phyloP scores from a whole-genome alignment of 208 protist genomes.

The Crithidia expoeki region DNA sequence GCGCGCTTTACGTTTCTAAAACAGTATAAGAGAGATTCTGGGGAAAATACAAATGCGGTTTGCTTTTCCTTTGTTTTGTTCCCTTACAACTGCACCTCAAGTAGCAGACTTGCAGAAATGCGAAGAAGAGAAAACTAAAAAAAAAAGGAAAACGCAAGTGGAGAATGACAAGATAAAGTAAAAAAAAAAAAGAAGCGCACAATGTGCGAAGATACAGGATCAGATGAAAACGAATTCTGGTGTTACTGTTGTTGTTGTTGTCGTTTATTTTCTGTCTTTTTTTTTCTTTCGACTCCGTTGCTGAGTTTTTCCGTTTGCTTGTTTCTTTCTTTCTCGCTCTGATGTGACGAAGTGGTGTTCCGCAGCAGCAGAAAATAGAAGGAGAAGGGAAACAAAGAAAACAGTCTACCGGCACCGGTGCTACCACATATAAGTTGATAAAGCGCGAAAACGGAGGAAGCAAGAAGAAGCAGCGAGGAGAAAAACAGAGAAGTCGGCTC shows the following conservation, averaged over 20 bases:
- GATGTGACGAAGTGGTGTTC: too few relatives aligned
- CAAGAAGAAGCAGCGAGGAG: background rate
- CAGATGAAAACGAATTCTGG: too few relatives aligned
- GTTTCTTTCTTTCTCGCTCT: too few relatives aligned
- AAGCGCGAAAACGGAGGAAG: background rate
- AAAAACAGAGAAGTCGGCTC: conserved; percentile 2
- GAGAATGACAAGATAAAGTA: background rate
- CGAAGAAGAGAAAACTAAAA: conserved; percentile 4
- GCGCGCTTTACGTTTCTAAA: too few relatives aligned
- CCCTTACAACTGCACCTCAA: too few relatives aligned
- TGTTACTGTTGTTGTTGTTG: too few relatives aligned
- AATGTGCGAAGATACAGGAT: background rate
- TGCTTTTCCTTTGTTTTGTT: background rate
- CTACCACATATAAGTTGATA: background rate
- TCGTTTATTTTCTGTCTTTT: too few relatives aligned
- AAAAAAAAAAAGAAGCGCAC: conserved; percentile 1
- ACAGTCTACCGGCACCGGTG: background rate
- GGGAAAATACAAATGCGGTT: conserved; percentile 13
- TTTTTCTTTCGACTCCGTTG: too few relatives aligned
- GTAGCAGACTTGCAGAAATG: too few relatives aligned
- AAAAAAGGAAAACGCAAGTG: conserved; percentile 15
- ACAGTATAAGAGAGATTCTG: background rate
- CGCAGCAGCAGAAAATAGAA: too few relatives aligned
- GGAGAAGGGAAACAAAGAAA: background rate
- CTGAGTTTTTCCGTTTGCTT: too few relatives aligned